Evolutionary conservation across 1,139 yeast species (phyloP).

Genomic region (Ogataea hybrid): DNA sequence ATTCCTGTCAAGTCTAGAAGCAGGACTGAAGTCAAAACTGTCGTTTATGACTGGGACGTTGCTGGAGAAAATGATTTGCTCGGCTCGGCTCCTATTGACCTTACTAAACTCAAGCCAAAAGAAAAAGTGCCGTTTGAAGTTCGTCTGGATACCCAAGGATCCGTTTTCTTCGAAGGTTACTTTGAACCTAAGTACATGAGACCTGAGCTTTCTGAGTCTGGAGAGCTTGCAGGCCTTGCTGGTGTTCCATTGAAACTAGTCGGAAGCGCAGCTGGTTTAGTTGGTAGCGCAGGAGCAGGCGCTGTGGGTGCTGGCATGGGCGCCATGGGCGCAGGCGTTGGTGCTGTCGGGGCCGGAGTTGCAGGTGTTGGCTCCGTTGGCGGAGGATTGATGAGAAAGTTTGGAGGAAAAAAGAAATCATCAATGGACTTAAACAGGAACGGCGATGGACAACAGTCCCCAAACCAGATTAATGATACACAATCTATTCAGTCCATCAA

Average conservation of each 20-base stretch:
- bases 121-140: constrained; percentile 46
- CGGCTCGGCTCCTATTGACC: constrained; percentile 51
- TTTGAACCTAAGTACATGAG: constrained; percentile 68
- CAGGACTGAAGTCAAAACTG: constrained; percentile 46
- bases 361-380: constrained; percentile 22
- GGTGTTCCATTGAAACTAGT: constrained; percentile 50
- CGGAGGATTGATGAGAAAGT: constrained; percentile 23
- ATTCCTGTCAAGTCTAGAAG: constrained; percentile 63
- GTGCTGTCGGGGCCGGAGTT: constrained; percentile 17
- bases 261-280: constrained; percentile 37
- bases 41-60: constrained; percentile 74
- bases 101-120: constrained; percentile 46
- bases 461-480: constrained; percentile 17
- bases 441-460: constrained; percentile 16
- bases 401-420: constrained; percentile 16
- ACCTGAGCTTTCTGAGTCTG: constrained; percentile 45
- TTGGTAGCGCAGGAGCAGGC: constrained; percentile 32
- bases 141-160: constrained; percentile 60
- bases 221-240: constrained; percentile 38
- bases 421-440: constrained; percentile 15
- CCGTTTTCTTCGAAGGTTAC: constrained; percentile 47
- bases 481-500: constrained; percentile 29
- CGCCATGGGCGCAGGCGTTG: constrained; percentile 9
- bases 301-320: constrained; percentile 17
- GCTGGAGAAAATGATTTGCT: constrained; percentile 64